Evolutionary conservation across 352 stramenopile genomes (phyloP), one percentile per base, ranked within the genome.

Genomic region (Pythium plurisporium): DNA sequence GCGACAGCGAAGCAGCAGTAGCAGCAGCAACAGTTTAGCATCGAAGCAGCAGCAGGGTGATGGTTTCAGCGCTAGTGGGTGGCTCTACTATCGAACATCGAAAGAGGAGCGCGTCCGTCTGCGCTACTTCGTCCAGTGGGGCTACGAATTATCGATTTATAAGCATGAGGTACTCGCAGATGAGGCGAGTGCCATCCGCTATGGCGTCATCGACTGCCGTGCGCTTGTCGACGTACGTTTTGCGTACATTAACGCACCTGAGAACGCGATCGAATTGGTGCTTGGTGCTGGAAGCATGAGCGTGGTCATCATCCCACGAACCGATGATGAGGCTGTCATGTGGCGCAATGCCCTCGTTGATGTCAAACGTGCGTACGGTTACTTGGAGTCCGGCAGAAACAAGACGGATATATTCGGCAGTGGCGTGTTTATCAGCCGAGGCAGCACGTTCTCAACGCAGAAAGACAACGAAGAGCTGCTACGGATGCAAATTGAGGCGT

Each of bases 81-180:
- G 85, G 85, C 64, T 95, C 1, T 95, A 90, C 52, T 95, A 95
- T 45, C 81, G 82, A 25, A 93, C 81, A 1, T 85, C 80, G 8
- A 89, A 76, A 8, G 82, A 93, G 58, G 83, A 95, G 47, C 86
- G 86, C 3, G 78, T 92, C 19, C 82, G 83, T 8, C 67, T 87
- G 45, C 83, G 86, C 4, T 95, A 91, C 61, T 95, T 95, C 47
- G 84, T 95, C 31, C 83, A 91, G 48, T 92, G 81, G 80, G 86
- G 86, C 9, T 91, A 88, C 56, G 86, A 95, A 45, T 65, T 95
- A 10, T 92, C 86, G 7, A 95, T 95, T 59, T 95, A 92, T 69
- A 95, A 95, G 69, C 86, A 95, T 65, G 83, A 94, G 52, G 68
- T 95, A 5, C 57, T 90, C 10, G 71, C 79, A 22, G 82, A 95